Base-by-base conservation (phyloP, 2,329 filamentous ascomycete genomes). In the Ceratocystis albifundus region DNA sequence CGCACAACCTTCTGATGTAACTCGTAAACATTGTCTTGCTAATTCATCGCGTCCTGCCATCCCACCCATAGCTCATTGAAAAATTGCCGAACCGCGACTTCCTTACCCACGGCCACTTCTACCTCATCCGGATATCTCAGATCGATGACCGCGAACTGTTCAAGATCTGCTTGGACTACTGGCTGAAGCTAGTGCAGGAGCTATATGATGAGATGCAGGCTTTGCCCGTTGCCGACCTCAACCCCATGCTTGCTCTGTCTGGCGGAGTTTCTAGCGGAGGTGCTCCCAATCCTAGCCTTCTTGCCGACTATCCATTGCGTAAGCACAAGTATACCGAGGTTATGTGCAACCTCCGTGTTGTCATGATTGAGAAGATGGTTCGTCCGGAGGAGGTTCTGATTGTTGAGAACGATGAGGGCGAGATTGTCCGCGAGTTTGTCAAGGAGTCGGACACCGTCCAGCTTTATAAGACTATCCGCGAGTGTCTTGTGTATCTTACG, bases 301-400 rank as follows among this genome's bases (percentile, higher is more conserved):
- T 97, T 69, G 87, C 87, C 71, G 96, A 91, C 76, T 96, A 96
- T 73, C 91, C 93, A 12, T 83, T 99, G 57, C 87, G 95, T 69
- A 99, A 99, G 80, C 93, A 99, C 82, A 97, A 96, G 78, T 99
- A 97, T 77, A 87, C 88, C 70, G 91, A 96, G 74, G 88, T 99
- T 22, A 80, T 99, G 62, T 93, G 93, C 8, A 97, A 96, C 75
- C 81, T 99, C 67, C 88, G 94, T 70, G 88, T 93, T 28, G 94
- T 99, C 70, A 99, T 99, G 94, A 97, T 99, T 69, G 94, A 99
- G 79, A 96, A 96, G 81, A 99, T 99, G 94, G 94, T 99, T 41
- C 85, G 92, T 55, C 94, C 94, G 0, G 94, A 99, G 77, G 95
- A 99, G 77, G 95, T 99, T 7, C 77, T 99, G 71, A 95, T 99